Base-by-base conservation (phyloP, 2,329 filamentous ascomycete genomes). In the Hypoxylon sp. region DNA sequence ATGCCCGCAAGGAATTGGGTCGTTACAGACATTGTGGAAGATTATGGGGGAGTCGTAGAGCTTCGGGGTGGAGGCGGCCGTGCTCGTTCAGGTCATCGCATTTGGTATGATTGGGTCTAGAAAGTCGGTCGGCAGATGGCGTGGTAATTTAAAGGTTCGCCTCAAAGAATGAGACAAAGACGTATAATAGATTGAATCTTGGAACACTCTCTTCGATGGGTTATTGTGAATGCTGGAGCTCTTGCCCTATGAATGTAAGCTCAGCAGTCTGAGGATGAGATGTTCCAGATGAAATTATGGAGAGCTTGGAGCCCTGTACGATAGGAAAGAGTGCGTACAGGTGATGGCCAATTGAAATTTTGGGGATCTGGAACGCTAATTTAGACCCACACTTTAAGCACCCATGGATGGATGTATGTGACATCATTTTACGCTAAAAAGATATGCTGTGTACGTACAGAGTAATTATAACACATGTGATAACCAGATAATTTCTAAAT, bases 1-100 rank as follows among this genome's bases (percentile, higher is more conserved):
- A 95, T 86, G 60, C 87, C 87, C 10, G 81, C 79, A 57, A 95
- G 86, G 77, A 94, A 96, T 71, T 91, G 84, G 71, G 89, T 83
- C 21, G 92, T 81, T 46, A 91, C 85, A 38, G 89, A 84, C 80
- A 92, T 93, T 53, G 72, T 74, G 64, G 63, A 56, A 57, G 53
- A 25, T 36, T 21, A 50, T 57, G 7, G 21, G 21, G 13, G 32
- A 21, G 13, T 51, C 10, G 32, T 25, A 34, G 60, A 43, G 43
- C 38, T 30, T 50, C 55, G 52, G 13, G 25, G 56, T 3, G 17
- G 57, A 36, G 38, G 21, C 5, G 23, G 48, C 28, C n/a, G 62
- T 55, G 21, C 52, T 49, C n/a, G 34, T 56, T 50, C 25, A 61
- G 50, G 50, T 65, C 55, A 69, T 65, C 28, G 50, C 34, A 46